A percentile compares a stretch with the other conserved stretches of the same genome.
Evolutionary conservation across 352 stramenopile genomes (phyloP).

Genomic region (Halophytophthora polymorphica): DNA sequence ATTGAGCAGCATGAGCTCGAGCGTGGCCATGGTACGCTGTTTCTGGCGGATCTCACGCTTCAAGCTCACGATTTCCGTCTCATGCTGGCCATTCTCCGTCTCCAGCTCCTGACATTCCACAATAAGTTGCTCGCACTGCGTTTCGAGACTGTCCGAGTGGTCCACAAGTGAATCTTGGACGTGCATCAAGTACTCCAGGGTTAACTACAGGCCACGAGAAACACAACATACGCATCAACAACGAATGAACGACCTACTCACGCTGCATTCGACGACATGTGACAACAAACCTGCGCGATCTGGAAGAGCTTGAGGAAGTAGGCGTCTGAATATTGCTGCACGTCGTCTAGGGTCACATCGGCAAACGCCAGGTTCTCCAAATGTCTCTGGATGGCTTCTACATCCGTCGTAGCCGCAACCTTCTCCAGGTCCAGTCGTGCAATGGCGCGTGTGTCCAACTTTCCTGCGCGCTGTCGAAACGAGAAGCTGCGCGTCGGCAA

Average conservation of each 20-base stretch:
- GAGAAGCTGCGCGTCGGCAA: constrained; percentile 67
- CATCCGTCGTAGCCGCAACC: constrained; percentile 72
- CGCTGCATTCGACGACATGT: neutral
- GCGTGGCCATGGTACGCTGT: constrained; percentile 75
- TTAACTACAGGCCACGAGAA: constrained; percentile 46
- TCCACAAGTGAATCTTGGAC: constrained; percentile 77
- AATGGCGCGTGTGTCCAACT: constrained; percentile 72
- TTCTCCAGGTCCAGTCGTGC: constrained; percentile 65
- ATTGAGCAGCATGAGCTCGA: constrained; percentile 79
- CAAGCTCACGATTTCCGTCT: constrained; percentile 54
- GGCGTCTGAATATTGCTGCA: constrained; percentile 80
- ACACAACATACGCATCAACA: neutral
- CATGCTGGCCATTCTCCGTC: constrained; percentile 53
- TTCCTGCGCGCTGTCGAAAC: constrained; percentile 71
- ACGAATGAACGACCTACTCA: neutral
- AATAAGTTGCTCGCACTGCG: constrained; percentile 61
- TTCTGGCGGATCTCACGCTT: constrained; percentile 82
- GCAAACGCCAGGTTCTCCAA: constrained; percentile 81
- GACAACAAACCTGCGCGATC: constrained; percentile 57
- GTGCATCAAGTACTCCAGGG: constrained; percentile 79
- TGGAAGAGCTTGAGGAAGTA: constrained; percentile 88
- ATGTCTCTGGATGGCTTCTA: constrained; percentile 71
- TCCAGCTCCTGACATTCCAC: constrained; percentile 63
- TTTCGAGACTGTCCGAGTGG: constrained; percentile 63
- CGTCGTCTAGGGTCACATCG: constrained; percentile 78